Conservation (phyloP, 441 rosid species). For the Brassica balearica region DNA sequence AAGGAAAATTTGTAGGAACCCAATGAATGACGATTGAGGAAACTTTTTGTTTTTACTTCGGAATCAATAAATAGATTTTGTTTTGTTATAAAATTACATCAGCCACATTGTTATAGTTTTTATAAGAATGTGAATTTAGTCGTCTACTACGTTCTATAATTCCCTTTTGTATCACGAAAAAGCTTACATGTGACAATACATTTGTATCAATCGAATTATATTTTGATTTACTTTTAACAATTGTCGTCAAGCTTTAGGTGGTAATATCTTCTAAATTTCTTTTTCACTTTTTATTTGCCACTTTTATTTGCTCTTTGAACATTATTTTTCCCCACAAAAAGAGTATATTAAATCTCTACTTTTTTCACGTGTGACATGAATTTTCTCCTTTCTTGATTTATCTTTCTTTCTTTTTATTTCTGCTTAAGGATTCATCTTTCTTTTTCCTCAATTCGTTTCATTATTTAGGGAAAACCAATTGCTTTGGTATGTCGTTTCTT, state of each 20-base stretch:
- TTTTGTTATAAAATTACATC: background rate
- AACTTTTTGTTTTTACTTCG: constrained; percentile 1
- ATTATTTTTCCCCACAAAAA: background rate
- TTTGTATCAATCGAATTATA: background rate
- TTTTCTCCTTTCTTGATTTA: constrained; percentile 36
- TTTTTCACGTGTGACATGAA: constrained; percentile 46
- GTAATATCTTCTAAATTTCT: constrained; percentile 31
- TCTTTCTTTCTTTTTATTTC: background rate
- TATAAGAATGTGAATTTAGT: background rate
- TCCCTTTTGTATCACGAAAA: background rate
- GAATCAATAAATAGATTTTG: background rate
- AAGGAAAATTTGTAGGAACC: constrained; percentile 2
- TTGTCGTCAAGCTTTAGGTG: constrained; percentile 33
- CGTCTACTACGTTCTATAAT: background rate
- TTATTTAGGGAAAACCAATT: background rate
- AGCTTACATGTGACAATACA: background rate
- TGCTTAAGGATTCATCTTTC: too few relatives aligned
- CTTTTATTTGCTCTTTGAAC: constrained; percentile 27
- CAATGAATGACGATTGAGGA: background rate
- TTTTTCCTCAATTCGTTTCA: too few relatives aligned
- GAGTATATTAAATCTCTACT: constrained; percentile 31
- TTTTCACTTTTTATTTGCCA: constrained; percentile 40
- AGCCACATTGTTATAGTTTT: constrained; percentile 5
- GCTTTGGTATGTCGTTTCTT: constrained; percentile 38
- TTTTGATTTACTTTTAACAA: constrained; percentile 2